Conservation (phyloP, 192 early-diverging fungal genomes). For the Haplosporangium gracile region DNA sequence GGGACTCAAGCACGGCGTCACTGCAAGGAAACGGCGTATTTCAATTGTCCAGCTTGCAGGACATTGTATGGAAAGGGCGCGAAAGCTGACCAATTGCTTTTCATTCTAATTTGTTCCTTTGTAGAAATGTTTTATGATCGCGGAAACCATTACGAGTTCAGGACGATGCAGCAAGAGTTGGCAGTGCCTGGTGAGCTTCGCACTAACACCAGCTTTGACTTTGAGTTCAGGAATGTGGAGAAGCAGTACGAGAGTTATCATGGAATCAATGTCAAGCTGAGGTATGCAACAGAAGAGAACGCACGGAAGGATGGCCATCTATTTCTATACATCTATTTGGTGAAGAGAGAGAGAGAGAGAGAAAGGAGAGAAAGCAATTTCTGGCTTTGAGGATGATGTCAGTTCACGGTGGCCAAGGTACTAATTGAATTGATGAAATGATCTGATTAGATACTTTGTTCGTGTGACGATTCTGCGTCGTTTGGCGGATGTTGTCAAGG, state of each 20-base stretch:
- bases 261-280: slow-evolving; percentile 98
- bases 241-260: slow-evolving; percentile 99
- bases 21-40: neutral
- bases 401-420: too few species aligned
- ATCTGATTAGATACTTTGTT: slow-evolving; percentile 87
- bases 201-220: slow-evolving; percentile 85
- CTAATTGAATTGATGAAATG: neutral
- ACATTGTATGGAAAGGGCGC: neutral
- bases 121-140: slow-evolving; percentile 95
- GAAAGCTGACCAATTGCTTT: neutral
- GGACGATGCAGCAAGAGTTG: slow-evolving; percentile 93
- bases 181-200: slow-evolving; percentile 95
- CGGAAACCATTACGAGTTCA: slow-evolving; percentile 96
- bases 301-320: too few species aligned
- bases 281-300: slow-evolving; percentile 53
- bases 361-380: too few species aligned
- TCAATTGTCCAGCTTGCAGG: neutral
- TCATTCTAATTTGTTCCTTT: neutral
- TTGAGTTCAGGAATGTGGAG: slow-evolving; percentile 99
- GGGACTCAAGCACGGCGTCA: neutral
- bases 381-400: too few species aligned
- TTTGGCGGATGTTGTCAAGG: slow-evolving; percentile 89
- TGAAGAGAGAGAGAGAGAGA: too few species aligned
- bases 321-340: too few species aligned
- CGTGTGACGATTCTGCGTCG: slow-evolving; percentile 91